A percentile compares a stretch with the other conserved stretches of the same genome.
These are phyloP conservation scores for Trichoderma sp. DNA, from an alignment of 2,329 filamentous ascomycete species.

Conservation along the genomic window DNA sequence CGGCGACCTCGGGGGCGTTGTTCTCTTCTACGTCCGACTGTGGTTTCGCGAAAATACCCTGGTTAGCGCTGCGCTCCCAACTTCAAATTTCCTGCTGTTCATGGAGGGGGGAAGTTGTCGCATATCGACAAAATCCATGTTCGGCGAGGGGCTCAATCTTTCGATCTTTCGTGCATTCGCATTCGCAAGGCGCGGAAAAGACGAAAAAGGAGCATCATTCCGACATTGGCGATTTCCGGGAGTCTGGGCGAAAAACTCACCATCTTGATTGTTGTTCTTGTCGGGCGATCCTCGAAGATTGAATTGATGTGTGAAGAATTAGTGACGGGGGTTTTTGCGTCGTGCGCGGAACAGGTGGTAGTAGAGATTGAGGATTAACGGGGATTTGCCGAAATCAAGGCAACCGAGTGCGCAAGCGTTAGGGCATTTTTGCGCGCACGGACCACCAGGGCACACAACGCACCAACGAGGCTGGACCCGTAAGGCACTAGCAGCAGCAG, in stretches of 20 bases:
- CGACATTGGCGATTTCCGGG: conserved; percentile 1
- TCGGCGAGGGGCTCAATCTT: conserved; percentile 12
- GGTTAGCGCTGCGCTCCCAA: conserved; percentile 32
- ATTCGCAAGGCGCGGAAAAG: neutral
- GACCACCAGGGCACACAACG: conserved; percentile 46
- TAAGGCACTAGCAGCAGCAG: neutral
- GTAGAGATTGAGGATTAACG: conserved; percentile 38
- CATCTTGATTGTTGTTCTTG: conserved; percentile 62
- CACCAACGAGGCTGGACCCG: conserved; percentile 35
- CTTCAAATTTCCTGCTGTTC: neutral
- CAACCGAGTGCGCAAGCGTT: conserved; percentile 42
- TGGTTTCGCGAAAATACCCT: conserved; percentile 23
- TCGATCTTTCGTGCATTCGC: conserved; percentile 1
- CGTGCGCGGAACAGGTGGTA: conserved; percentile 37
- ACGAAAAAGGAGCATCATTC: conserved; percentile 1
- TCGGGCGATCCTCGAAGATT: conserved; percentile 72
- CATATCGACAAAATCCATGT: conserved; percentile 18
- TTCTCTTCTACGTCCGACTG: conserved; percentile 99
- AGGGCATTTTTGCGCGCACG: conserved; percentile 51
- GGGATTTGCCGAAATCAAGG: conserved; percentile 44
- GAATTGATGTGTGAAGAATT: conserved; percentile 41
- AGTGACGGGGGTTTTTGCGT: conserved; percentile 37
- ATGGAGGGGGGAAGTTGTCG: conserved; percentile 16
- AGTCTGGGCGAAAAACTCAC: conserved; percentile 48
- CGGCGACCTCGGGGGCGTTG: conserved; percentile 76